Evolutionary conservation across 805 yeast species (phyloP).

Genomic region (Nakazawaea wyomingensis): DNA sequence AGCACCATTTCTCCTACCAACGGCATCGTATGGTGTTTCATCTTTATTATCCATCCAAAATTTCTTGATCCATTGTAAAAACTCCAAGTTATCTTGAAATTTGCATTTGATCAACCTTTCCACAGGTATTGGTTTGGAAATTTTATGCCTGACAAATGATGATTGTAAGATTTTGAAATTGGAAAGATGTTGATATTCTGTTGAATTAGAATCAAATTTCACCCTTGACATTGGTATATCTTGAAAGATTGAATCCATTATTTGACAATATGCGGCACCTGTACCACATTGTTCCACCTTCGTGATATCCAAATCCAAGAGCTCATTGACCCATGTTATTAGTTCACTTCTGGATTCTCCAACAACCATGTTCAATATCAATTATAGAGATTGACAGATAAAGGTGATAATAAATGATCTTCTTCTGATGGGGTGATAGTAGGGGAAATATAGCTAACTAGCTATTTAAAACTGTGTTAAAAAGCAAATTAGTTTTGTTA

Average conservation of each 20-base stretch:
- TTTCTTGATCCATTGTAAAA: conserved; percentile 85
- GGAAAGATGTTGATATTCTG: conserved; percentile 68
- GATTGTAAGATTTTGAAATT: conserved; percentile 86
- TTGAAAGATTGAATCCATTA: conserved; percentile 77
- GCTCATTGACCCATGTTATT: conserved; percentile 76
- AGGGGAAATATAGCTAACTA: no score
- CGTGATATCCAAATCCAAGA: conserved; percentile 57
- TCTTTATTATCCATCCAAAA: conserved; percentile 77
- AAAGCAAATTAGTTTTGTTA: no score
- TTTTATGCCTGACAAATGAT: conserved; percentile 63
- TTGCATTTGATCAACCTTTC: conserved; percentile 80
- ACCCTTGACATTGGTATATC: conserved; percentile 81
- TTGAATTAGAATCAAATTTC: conserved; percentile 55
- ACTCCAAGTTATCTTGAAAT: conserved; percentile 91
- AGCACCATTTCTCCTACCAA: conserved; percentile 43
- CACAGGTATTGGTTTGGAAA: conserved; percentile 73
- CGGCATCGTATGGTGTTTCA: conserved; percentile 67
- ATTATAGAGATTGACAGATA: neutral
- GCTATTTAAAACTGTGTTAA: no score
- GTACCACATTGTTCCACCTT: conserved; percentile 93
- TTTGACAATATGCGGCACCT: conserved; percentile 93
- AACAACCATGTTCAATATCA: conserved; percentile 9
- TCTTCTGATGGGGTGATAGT: neutral
- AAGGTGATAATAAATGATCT: neutral
- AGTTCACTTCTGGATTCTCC: conserved; percentile 84